Evolutionary conservation across 345 rosid species (phyloP).

Genomic region (Abelmoschus esculentus): DNA sequence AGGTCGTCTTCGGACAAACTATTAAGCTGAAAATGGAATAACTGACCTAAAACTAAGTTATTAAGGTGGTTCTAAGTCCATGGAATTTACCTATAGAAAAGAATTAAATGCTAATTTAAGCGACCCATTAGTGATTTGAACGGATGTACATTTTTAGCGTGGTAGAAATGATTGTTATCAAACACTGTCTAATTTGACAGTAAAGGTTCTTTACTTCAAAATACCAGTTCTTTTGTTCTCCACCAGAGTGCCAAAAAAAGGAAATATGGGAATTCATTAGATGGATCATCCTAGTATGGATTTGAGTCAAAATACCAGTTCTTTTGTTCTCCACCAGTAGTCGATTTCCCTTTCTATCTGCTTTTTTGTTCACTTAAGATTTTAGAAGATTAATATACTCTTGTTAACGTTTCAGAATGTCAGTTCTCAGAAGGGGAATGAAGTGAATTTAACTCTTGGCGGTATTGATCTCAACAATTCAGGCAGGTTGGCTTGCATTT

Average conservation of each 20-base stretch:
- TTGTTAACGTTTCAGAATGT: constrained; percentile 39
- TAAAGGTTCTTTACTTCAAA: too few species aligned
- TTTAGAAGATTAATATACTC: constrained; percentile 6
- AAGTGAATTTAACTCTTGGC: constrained; percentile 69
- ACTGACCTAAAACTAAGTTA: too few species aligned
- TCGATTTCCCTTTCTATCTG: background rate
- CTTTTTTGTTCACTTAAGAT: background rate
- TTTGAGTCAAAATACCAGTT: too few species aligned
- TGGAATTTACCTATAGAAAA: background rate
- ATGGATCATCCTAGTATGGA: too few species aligned
- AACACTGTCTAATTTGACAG: too few species aligned
- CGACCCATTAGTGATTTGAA: background rate
- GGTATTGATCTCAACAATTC: constrained; percentile 99
- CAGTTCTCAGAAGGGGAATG: constrained; percentile 52
- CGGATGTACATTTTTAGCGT: background rate
- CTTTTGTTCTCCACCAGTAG: too few species aligned
- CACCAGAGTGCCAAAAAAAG: too few species aligned
- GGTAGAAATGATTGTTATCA: background rate
- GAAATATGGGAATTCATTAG: background rate
- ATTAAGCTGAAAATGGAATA: too few species aligned
- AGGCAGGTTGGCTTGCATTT: constrained; percentile 94
- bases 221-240: too few species aligned
- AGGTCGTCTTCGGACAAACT: too few species aligned
- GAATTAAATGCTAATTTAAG: background rate
- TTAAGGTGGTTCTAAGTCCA: background rate